Base-by-base conservation (phyloP, 768 basidiomycete genomes). In the Coprinopsis cinerea region DNA sequence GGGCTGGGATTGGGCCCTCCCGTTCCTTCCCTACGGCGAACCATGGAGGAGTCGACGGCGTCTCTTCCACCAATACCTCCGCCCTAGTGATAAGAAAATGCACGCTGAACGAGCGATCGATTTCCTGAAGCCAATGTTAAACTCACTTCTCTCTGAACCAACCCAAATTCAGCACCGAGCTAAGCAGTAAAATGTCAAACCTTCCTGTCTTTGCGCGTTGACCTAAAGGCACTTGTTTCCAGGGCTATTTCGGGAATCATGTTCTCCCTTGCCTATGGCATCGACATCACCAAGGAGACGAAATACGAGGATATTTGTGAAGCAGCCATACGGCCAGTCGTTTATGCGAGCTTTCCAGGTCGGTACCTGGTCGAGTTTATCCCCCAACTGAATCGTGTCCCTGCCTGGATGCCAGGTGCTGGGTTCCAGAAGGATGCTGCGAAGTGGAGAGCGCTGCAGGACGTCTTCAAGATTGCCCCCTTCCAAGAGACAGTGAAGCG, bases 351-450 rank as follows among this genome's bases (percentile, higher is more conserved):
- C 15, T 27, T 45, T 5, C 53, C 53, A 4, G 53, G 53, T 4
- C 41, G 43, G 20, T 74, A 67, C 51, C 60, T 73, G 5, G 71
- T 78, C 5, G 75, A 77, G 48, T 40, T 48, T 2, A 41, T 70
- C 20, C 65, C 68, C 0, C 18, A 57, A 15, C 53, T 69, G 23
- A 63, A 62, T 56, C 58, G 74, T 52, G 52, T 82, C 2, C 81
- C 81, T 0, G 52, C 58, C 32, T 83, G 78, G 80, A 59, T 77
- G 25, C 81, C 81, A 2, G 82, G 81, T 7, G 73, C 77, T 0
- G 67, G 67, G 0, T 83, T 81, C 69, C 70, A 75, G 58, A 65
- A 65, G 13, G 70, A 76, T 40, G 78, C 78, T 0, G 57, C 30
- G 3, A 51, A 52, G 2, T 81, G 79, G 79, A 62, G 61, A 13